Evolutionary conservation across 208 protist species (phyloP).

Genomic region (Trypanosoma congolense): DNA sequence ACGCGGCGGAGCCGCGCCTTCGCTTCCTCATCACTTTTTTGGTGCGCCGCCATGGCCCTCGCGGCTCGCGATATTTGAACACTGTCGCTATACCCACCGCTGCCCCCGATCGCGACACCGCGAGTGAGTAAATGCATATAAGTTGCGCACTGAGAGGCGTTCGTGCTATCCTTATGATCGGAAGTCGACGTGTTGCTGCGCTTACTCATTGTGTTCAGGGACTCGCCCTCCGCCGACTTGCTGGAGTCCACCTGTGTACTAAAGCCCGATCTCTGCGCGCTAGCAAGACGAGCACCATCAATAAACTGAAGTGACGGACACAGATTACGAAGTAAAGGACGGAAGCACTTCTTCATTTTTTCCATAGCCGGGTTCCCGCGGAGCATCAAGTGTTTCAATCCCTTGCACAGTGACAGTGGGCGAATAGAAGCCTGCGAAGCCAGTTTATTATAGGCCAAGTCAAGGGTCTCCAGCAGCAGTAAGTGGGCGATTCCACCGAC

Average conservation of each 20-base stretch:
- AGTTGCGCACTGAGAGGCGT: constrained; percentile 31
- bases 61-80: constrained; percentile 26
- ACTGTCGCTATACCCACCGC: constrained; percentile 58
- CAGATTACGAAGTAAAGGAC: constrained; percentile 71
- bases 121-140: constrained; percentile 69
- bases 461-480: constrained; percentile 82
- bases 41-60: constrained; percentile 25
- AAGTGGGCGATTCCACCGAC: constrained; percentile 73
- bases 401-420: constrained; percentile 60
- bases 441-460: constrained; percentile 69
- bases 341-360: constrained; percentile 20
- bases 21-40: constrained; percentile 18
- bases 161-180: neutral
- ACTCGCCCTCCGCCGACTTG: neutral
- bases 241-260: neutral
- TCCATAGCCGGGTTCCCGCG: constrained; percentile 72
- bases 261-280: constrained; percentile 17
- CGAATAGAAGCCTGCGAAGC: constrained; percentile 48
- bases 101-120: constrained; percentile 30
- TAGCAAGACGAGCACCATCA: constrained; percentile 51
- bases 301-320: constrained; percentile 69
- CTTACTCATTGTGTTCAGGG: neutral
- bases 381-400: constrained; percentile 61
- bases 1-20: constrained; percentile 23
- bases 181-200: neutral